Base-by-base conservation (phyloP, 257 asterid genomes). In the Ballota nigra region DNA sequence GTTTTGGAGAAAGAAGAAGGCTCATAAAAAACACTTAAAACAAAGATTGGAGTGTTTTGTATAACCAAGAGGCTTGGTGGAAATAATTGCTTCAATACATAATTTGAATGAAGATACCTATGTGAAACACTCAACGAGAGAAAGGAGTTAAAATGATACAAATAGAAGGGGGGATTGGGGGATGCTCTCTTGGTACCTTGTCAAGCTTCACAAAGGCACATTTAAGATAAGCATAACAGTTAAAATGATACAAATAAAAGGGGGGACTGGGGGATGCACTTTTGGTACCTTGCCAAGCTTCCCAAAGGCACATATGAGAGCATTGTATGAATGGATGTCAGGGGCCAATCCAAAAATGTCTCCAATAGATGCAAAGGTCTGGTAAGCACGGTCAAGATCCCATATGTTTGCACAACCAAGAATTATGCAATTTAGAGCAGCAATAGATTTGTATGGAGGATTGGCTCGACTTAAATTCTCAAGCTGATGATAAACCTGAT, bases 401-500 rank as follows among this genome's bases (percentile, higher is more conserved):
- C 96, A 89, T 56, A 86, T 86, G 80, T 92, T 92, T 65, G 94
- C 96, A 86, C 96, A 89, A 23, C 96, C 98, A 60, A 89, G 86
- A 67, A 89, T 84, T 65, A 92, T 26, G 78, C 98, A 89, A 66
- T 89, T 92, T 64, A 89, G 82, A 19, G 96, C 96, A 53, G 96
- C 87, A 75, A 88, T 78, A 78, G 96, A 92, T 73, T 92, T 92
- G 83, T 78, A 86, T 55, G 96, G 96, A 69, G 92, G 79, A 58
- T 86, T 78, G 3, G 83, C 94, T 58, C 58, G 78, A 75, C 92
- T 82, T 83, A 94, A 74, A 78, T 71, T 86, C 87, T 91, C 99
- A 77, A 94, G 84, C 84, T 91, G 99, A 77, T 83, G 89, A 83
- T 91, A 94, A 71, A 91, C 99, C 99, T 94, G 90, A 75, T 71